Base-by-base conservation (phyloP, 2,329 filamentous ascomycete genomes). In the Fusarium marasasianum region DNA sequence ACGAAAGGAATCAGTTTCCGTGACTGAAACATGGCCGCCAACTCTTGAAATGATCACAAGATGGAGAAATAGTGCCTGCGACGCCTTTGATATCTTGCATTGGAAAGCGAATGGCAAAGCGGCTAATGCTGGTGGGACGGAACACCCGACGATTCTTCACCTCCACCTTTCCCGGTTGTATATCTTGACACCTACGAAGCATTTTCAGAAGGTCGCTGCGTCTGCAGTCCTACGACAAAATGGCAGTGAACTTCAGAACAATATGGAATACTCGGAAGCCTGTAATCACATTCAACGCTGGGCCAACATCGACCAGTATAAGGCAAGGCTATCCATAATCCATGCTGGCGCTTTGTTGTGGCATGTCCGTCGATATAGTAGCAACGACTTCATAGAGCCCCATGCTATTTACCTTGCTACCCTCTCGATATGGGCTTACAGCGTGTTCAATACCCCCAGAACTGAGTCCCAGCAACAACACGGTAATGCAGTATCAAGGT, bases 1-100 rank as follows among this genome's bases (percentile, higher is more conserved):
- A 15, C 70, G 69, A 9, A 58, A 56, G 14, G 40, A 51, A 29
- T 45, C 50, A 15, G 48, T 48, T 17, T 50, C 37, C 44, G 44
- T 63, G 17, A n/a, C 31, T 20, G 62, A 75, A 38, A 62, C 61
- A 6, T 75, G 72, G 73, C 72, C 72, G 18, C 73, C 73, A 40
- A 54, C 29, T 18, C 37, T 68, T 7, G 55, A 61, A 15, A 66
- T 73, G n/a, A 41, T 75, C 20, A 71, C 72, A 18, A 63, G 67
- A 24, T 75, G 73, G 73, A 70, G 72, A 43, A 75, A 75, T 10
- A 75, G 73, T 43, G 69, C 73, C 8, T 75, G 73, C 4, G 73
- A 75, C 35, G 63, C 59, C 26, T 58, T 75, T 31, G 69, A 75
- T 54, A 71, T 75, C 13, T n/a, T 75, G 7, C 72, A 75, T 33